phyloP scores from a whole-genome alignment of 768 basidiomycete species.

The Tephrocybe sp. region DNA sequence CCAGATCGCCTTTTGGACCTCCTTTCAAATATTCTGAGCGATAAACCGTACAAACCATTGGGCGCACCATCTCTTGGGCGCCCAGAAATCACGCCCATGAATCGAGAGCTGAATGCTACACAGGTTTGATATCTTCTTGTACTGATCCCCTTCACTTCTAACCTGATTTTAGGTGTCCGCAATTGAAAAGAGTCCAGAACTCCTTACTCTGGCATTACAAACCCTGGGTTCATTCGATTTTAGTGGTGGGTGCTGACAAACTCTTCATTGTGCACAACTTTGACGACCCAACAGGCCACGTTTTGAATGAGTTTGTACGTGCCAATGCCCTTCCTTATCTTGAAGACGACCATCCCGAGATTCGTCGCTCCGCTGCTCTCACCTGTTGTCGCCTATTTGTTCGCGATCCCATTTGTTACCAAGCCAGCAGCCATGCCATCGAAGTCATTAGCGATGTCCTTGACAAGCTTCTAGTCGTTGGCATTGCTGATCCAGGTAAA shows the following conservation, averaged over 20 bases:
- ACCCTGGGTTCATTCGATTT: conserved; percentile 95
- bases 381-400: conserved; percentile 93
- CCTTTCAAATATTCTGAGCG: conserved; percentile 76
- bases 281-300: conserved; percentile 58
- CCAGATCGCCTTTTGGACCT: conserved; percentile 88
- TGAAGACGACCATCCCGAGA: conserved; percentile 87
- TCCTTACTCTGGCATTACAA: conserved; percentile 77
- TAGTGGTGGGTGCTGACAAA: conserved; percentile 52
- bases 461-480: conserved; percentile 92
- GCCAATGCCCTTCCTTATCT: conserved; percentile 89
- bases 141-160: conserved; percentile 2
- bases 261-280: background rate
- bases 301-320: conserved; percentile 94
- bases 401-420: conserved; percentile 93
- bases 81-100: conserved; percentile 44
- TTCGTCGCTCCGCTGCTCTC: conserved; percentile 84
- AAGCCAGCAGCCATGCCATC: conserved; percentile 93
- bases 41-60: conserved; percentile 82
- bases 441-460: conserved; percentile 98
- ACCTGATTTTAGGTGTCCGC: conserved; percentile 32
- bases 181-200: conserved; percentile 62
- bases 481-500: conserved; percentile 92
- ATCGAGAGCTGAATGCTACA: conserved; percentile 48
- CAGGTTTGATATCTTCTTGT: conserved; percentile 33
- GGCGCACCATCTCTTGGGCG: conserved; percentile 75